Evolutionary conservation across 2,329 filamentous ascomycete species (phyloP), one percentile per base, ranked within the genome.

Genomic region (Penicillium sp.): DNA sequence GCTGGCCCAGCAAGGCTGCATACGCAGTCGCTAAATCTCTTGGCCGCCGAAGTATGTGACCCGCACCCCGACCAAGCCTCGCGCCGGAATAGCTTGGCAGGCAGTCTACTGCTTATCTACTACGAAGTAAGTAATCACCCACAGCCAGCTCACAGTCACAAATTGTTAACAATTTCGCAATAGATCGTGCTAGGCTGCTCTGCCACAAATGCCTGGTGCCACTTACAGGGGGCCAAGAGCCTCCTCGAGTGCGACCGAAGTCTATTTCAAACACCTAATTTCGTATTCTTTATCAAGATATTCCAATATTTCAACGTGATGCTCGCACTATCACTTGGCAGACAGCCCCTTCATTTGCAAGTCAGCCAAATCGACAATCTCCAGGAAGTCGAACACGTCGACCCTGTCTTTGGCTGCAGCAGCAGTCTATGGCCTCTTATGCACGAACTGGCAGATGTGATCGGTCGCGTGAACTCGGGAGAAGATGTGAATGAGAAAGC

Each of bases 221-320:
- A 55, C 24, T 29, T 55, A 14, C 47, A 50, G 13, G 52, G 52
- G 2, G 52, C 52, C 4, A 55, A 43, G 21, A 31, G 45, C 2
- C 32, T 55, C 2, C 21, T 55, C 2, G 47, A 55, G 38, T 51
- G 49, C 14, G 18, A 50, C 11, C 39, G 46, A 34, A 29, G 31
- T 21, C 14, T 31, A 5, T 13, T 18, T 11, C 40, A 21, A n/a
- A 7, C 14, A 1, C 24, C 43, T 6, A 34, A 39, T 4, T 16
- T 47, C 21, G 4, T 18, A 4, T 55, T 55, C 29, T 55, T 55
- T n/a, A 43, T 32, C 7, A 55, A 55, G 24, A 29, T 47, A 7
- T 55, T 55, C 36, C 47, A 55, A 38, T 51, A 55, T 14, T 55
- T 50, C 39, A 55, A 55, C 22, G 52, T 55, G 16, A 55, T 51